Evolutionary conservation across 495 filamentous ascomycete genomes (phyloP).

Genomic region (Symbiotaphrina buchneri): DNA sequence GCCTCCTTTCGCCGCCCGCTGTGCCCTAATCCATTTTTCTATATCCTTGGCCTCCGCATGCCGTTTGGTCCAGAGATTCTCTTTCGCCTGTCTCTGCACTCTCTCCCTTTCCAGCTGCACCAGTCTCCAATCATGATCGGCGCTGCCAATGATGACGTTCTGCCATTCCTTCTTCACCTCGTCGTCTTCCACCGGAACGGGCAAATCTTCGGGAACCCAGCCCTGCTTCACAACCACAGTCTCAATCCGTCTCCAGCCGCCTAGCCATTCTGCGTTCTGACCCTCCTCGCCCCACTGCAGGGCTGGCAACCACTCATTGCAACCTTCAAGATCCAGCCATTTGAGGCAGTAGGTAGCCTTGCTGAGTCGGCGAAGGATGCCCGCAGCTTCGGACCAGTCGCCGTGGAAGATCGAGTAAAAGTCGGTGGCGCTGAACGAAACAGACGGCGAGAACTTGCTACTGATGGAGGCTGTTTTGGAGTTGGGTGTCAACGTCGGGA

Average conservation of each 20-base stretch:
- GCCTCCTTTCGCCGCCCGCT: no score
- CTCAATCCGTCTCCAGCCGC: slow-evolving; percentile 24
- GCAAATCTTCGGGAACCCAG: no score
- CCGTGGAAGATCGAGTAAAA: slow-evolving; percentile 41
- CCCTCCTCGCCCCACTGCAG: slow-evolving; percentile 23
- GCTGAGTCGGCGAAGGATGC: slow-evolving; percentile 45
- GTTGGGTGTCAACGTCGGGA: slow-evolving; percentile 43
- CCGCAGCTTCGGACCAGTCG: slow-evolving; percentile 47
- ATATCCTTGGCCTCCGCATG: no score
- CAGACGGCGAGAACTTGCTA: slow-evolving; percentile 18
- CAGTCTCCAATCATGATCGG: no score
- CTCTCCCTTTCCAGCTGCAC: no score
- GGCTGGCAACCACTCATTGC: slow-evolving; percentile 43
- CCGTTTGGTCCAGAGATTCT: no score
- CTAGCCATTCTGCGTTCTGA: slow-evolving; percentile 25
- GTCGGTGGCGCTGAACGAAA: slow-evolving; percentile 38
- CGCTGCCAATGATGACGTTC: no score
- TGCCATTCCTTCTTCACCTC: no score
- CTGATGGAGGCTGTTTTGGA: slow-evolving; percentile 25
- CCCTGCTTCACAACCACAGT: slow-evolving; percentile 26
- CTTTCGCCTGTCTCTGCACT: no score
- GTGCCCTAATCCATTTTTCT: no score
- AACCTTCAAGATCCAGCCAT: slow-evolving; percentile 66
- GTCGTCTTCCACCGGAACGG: no score
- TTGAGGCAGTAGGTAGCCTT: slow-evolving; percentile 43